These are phyloP conservation scores for Tetrapisispora nanseiensis DNA, from an alignment of 805 yeast genomes.

Conservation along the genomic window DNA sequence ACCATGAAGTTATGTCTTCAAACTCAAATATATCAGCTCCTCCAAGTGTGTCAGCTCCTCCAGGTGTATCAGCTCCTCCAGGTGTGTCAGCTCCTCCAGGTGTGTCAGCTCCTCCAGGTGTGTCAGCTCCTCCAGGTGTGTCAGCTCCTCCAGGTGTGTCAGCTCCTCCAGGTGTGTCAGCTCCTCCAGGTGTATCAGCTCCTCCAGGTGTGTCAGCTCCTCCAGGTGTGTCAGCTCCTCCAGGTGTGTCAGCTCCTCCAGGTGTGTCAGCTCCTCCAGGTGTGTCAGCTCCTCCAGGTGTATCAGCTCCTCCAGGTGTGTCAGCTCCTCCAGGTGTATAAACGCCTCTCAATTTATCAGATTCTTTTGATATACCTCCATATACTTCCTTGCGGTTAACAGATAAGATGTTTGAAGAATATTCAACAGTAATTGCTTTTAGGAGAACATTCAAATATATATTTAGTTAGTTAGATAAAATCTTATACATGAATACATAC, in stretches of 20 bases:
- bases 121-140: constrained; percentile 2
- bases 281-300: constrained; percentile 7
- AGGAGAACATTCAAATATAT: too few species aligned
- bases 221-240: not conserved
- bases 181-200: not conserved
- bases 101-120: constrained; percentile 1
- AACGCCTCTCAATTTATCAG: too few species aligned
- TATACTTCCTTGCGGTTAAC: too few species aligned
- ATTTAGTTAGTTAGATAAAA: not conserved
- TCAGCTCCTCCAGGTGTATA: constrained; percentile 16
- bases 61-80: not conserved
- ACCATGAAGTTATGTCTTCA: too few species aligned
- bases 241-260: constrained; percentile 7
- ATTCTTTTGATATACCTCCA: too few species aligned
- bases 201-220: not conserved
- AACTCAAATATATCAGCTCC: too few species aligned
- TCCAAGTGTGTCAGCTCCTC: constrained; percentile 1
- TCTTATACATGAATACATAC: too few species aligned
- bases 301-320: constrained; percentile 14
- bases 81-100: constrained; percentile 2
- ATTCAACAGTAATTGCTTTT: too few species aligned
- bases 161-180: not conserved
- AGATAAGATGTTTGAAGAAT: too few species aligned
- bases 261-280: constrained; percentile 9
- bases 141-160: constrained; percentile 2